Evolutionary conservation across 2,329 filamentous ascomycete genomes (phyloP), one percentile per base, ranked within the genome.

Genomic region (Pseudophaeomoniella oleicola): DNA sequence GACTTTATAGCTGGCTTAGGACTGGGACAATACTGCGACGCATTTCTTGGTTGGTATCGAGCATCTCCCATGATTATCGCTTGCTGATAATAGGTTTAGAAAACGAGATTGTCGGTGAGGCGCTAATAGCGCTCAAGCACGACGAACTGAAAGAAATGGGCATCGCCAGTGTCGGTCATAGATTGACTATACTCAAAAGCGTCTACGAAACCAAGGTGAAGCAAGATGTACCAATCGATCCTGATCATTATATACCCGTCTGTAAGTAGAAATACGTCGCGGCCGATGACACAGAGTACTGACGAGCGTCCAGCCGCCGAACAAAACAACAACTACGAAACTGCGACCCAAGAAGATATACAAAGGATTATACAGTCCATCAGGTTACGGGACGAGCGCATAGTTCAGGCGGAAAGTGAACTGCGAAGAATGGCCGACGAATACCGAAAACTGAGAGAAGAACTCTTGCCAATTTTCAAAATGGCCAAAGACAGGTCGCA

Each of bases 171-270:
- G 85, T 94, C 34, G 90, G 90, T 30, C 90, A 98, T 62, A 79
- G 90, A 41, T 68, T 98, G 50, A 93, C 86, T 15, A 92, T 98
- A 39, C 70, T 98, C 40, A 96, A 94, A 63, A 87, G 78, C 50
- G 86, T 96, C 37, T 96, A 94, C 62, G 87, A 96, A 53, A 79
- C 90, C 52, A 98, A 98, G 64, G 80, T 88, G 56, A 85, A 85
- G 45, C 87, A 94, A 53, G 86, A 93, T 50, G 75, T 96, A 41
- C 81, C 84, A 12, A 73, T 94, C 49, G 88, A 96, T 53, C 78
- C 80, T 42, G 88, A 94, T 50, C 84, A 96, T 57, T 98, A 94
- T 56, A 72, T 94, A 36, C 90, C 90, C 27, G 67, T 90, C 35
- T 90, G 87, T 94, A 78, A 50, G 81, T 66, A 34, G 18, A 12